Conservation (phyloP, 768 basidiomycete species). For the Amanita jacksonii region DNA sequence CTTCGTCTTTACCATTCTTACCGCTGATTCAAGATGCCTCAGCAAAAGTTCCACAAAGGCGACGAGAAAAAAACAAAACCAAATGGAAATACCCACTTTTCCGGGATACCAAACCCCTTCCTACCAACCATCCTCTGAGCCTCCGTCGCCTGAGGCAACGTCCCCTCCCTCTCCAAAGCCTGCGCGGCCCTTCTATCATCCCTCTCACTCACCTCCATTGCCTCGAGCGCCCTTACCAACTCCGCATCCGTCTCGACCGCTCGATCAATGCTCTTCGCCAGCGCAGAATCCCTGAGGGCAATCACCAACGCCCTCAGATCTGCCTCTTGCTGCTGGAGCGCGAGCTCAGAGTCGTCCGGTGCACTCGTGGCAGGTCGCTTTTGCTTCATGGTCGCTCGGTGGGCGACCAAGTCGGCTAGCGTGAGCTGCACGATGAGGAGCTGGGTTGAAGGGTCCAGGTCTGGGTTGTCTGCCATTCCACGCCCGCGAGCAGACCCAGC, state of each 20-base stretch:
- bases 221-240: not conserved
- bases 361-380: not conserved
- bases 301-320: not conserved
- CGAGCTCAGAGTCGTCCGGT: not conserved
- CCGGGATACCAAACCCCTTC: not conserved
- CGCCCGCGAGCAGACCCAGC: too few relatives aligned
- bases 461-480: too few relatives aligned
- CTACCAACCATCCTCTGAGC: constrained; percentile 1
- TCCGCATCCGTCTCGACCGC: constrained; percentile 1
- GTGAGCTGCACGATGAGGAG: constrained; percentile 3
- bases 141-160: not conserved
- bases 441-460: not conserved
- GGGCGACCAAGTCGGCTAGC: constrained; percentile 1
- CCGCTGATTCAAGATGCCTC: too few relatives aligned
- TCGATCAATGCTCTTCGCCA: constrained; percentile 4
- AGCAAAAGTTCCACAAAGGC: too few relatives aligned
- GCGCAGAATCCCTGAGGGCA: not conserved
- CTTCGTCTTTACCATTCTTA: not conserved
- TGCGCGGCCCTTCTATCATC: constrained; percentile 5
- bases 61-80: too few relatives aligned
- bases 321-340: not conserved
- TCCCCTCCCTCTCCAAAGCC: not conserved
- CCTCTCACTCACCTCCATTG: not conserved
- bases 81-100: not conserved
- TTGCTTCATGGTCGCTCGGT: not conserved